A percentile compares a stretch with the other conserved stretches of the same genome.
These are phyloP conservation scores for Pogostemon cablin DNA, from an alignment of 257 asterid genomes.

Conservation along the genomic window DNA sequence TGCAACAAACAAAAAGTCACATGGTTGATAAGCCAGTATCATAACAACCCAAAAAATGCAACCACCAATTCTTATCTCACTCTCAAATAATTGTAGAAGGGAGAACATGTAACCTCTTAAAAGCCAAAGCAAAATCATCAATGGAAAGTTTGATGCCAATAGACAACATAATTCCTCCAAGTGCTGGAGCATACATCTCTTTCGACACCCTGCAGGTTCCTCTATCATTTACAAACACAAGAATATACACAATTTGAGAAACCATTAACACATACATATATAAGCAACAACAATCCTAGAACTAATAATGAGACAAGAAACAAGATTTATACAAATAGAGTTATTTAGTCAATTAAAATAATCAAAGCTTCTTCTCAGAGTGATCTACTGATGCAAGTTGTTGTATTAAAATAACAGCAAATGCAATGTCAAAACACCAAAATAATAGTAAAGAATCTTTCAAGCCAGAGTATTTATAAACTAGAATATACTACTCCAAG, in stretches of 20 bases:
- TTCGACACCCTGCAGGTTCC: slow-evolving; percentile 96
- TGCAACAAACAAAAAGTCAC: slow-evolving; percentile 40
- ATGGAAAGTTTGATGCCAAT: slow-evolving; percentile 92
- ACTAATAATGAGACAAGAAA: background rate
- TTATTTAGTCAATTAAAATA: background rate
- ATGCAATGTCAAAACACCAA: background rate
- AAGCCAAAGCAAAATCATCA: slow-evolving; percentile 90
- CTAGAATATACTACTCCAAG: background rate
- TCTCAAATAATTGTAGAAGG: background rate
- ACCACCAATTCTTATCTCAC: background rate
- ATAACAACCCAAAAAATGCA: background rate
- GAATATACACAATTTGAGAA: slow-evolving; percentile 42
- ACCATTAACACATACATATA: slow-evolving; percentile 21
- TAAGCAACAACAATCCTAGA: slow-evolving; percentile 14
- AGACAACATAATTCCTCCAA: slow-evolving; percentile 97
- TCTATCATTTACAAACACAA: slow-evolving; percentile 54
- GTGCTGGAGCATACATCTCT: slow-evolving; percentile 96
- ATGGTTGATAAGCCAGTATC: background rate
- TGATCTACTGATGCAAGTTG: slow-evolving; percentile 9
- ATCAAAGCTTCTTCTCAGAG: background rate
- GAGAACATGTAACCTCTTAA: slow-evolving; percentile 61
- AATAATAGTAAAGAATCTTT: slow-evolving; percentile 18
- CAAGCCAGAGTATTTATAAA: slow-evolving; percentile 30
- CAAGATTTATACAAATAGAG: background rate
- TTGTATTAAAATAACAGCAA: slow-evolving; percentile 25